Conservation (phyloP, 805 yeast genomes). For the Lipomyces sp. region DNA sequence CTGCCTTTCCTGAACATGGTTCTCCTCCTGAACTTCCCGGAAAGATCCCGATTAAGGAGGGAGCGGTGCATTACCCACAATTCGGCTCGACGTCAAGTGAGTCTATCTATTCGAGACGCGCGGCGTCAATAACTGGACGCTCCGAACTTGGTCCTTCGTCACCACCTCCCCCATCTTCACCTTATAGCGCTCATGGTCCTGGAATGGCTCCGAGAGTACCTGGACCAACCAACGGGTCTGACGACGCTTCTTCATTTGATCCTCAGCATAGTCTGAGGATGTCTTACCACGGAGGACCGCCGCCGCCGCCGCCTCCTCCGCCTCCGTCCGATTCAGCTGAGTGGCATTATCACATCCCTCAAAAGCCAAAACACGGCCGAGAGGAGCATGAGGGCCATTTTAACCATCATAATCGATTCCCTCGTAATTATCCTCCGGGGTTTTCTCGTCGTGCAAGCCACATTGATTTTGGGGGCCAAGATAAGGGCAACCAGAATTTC, state of each 20-base stretch:
- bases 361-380: background rate
- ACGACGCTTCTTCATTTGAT: background rate
- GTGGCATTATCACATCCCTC: background rate
- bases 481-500: background rate
- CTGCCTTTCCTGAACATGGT: background rate
- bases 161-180: background rate
- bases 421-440: background rate
- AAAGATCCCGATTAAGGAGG: slow-evolving; percentile 14
- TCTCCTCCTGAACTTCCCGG: slow-evolving; percentile 10
- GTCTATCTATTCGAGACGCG: background rate
- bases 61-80: slow-evolving; percentile 7
- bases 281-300: background rate
- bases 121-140: slow-evolving; percentile 5
- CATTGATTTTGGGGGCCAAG: background rate
- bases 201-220: background rate
- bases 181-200: background rate
- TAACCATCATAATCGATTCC: background rate
- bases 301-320: background rate
- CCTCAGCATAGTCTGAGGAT: background rate
- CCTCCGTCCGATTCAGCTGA: background rate
- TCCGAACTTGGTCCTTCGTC: background rate
- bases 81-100: slow-evolving; percentile 7
- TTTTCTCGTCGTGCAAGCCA: background rate
- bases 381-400: background rate
- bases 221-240: background rate